These are phyloP conservation scores for Phytophthora brassicae DNA, from an alignment of 352 stramenopile species.

Conservation along the genomic window DNA sequence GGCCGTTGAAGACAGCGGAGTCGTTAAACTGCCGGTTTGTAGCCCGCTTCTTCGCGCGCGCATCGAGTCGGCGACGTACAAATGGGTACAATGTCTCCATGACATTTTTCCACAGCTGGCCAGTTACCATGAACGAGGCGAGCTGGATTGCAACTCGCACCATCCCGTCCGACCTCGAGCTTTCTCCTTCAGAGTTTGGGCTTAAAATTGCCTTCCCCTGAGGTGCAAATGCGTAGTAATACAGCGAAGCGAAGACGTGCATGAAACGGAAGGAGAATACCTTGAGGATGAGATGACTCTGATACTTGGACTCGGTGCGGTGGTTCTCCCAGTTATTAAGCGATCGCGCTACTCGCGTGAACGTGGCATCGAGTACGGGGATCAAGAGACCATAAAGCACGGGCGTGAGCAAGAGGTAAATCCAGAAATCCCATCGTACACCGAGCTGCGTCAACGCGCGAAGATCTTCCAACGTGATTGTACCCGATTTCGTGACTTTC, in stretches of 20 bases:
- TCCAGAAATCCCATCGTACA: slow-evolving; percentile 78
- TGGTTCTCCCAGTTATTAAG: slow-evolving; percentile 96
- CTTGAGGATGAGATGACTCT: slow-evolving; percentile 97
- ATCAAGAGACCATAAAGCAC: slow-evolving; percentile 87
- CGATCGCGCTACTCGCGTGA: slow-evolving; percentile 83
- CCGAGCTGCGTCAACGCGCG: slow-evolving; percentile 57
- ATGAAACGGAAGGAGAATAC: slow-evolving; percentile 98
- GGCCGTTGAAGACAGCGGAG: slow-evolving; percentile 61
- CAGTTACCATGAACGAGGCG: slow-evolving; percentile 93
- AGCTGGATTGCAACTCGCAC: slow-evolving; percentile 92
- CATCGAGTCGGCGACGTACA: slow-evolving; percentile 44
- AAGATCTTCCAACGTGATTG: slow-evolving; percentile 63
- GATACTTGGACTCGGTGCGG: slow-evolving; percentile 78
- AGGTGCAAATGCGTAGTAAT: slow-evolving; percentile 94
- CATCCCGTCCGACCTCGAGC: slow-evolving; percentile 47
- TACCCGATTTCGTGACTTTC: slow-evolving; percentile 49
- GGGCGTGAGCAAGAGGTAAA: slow-evolving; percentile 84
- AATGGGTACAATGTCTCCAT: slow-evolving; percentile 89
- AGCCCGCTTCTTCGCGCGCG: slow-evolving; percentile 50
- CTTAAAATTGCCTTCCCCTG: slow-evolving; percentile 4
- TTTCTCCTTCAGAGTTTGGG: slow-evolving; percentile 5
- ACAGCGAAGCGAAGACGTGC: slow-evolving; percentile 95
- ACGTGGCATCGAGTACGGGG: slow-evolving; percentile 70
- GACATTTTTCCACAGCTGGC: slow-evolving; percentile 93
- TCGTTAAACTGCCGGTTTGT: slow-evolving; percentile 66